Evolutionary conservation across 768 basidiomycete genomes (phyloP), one percentile per base, ranked within the genome.

Genomic region (Boletus rubroflammeus): DNA sequence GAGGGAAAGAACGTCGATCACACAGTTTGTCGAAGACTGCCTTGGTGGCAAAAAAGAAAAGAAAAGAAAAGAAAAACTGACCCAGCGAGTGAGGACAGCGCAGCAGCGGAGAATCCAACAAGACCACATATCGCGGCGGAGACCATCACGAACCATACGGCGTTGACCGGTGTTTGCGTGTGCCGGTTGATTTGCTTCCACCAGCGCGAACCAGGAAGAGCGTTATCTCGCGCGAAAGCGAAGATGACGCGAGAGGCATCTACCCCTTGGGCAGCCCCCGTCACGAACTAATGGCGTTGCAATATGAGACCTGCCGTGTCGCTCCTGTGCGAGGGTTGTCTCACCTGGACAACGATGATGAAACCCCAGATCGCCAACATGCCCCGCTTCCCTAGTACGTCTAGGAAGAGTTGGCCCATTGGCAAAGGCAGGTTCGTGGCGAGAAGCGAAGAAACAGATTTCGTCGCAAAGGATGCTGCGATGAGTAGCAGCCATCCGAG

Each of bases 191-290:
- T 78, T 50, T 67, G 73, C 61, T 86, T 86, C 86, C 84, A 86
- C 75, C 76, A 84, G 25, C 76, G 76, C 34, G 87, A 88, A 6
- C 86, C 86, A 7, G 86, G 87, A 11, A 89, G 76, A 6, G 86
- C 86, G 52, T 86, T 81, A 60, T 89, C 87, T 35, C 86, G 73
- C 17, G 86, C 85, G 64, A 88, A 88, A 7, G 86, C 86, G 57
- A 87, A 88, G 45, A 88, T 78, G 10, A 87, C 86, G 17, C 86
- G 82, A 39, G 85, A 87, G 13, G 86, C 86, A 62, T 88, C 86
- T 8, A 88, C 85, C 21, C 78, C 81, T 65, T 88, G 86, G 7
- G 86, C 86, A 13, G 86, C 86, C 9, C 85, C 86, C 0, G 85
- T 86, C 19, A 86, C 84, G 57, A 78, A 87, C 85, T 86, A 53